Conservation (phyloP, 192 early-diverging fungal species). For the Backusella mclennaniae region DNA sequence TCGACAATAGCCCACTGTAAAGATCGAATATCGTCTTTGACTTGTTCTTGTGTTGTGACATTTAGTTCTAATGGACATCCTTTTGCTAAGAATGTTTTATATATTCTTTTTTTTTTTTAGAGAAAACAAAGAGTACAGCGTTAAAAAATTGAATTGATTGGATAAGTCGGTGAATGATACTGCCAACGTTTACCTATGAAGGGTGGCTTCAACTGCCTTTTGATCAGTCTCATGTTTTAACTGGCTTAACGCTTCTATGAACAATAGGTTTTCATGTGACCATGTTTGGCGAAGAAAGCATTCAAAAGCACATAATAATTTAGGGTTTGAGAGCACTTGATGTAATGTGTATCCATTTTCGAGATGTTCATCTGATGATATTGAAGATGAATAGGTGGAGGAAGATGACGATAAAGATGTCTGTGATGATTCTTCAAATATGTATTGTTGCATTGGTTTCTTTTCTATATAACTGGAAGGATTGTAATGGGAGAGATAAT, state of each 20-base stretch:
- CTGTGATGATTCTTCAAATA: slow-evolving; percentile 3
- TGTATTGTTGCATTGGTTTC: slow-evolving; percentile 9
- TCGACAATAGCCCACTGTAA: slow-evolving; percentile 21
- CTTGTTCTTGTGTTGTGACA: slow-evolving; percentile 19
- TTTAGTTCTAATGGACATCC: slow-evolving; percentile 28
- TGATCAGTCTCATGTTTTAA: slow-evolving; percentile 23
- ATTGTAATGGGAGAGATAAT: not conserved
- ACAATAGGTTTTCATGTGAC: slow-evolving; percentile 35
- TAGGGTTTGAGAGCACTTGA: slow-evolving; percentile 20
- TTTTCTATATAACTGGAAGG: not conserved
- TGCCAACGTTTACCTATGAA: slow-evolving; percentile 23
- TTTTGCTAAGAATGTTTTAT: slow-evolving; percentile 30
- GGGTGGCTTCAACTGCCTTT: slow-evolving; percentile 5
- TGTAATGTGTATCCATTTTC: slow-evolving; percentile 17
- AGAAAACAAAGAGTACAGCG: not conserved
- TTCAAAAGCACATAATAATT: slow-evolving; percentile 23
- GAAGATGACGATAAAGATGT: not conserved
- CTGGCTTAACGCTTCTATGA: slow-evolving; percentile 33
- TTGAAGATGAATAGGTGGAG: slow-evolving; percentile 5
- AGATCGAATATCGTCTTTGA: not conserved
- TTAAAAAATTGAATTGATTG: not conserved
- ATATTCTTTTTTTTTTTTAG: slow-evolving; percentile 24
- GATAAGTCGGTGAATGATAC: not conserved
- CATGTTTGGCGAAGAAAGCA: slow-evolving; percentile 17
- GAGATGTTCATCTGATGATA: slow-evolving; percentile 8